Evolutionary conservation across 1,284 basidiomycete genomes (phyloP).

Genomic region (Cutaneotrichosporon curvatum): DNA sequence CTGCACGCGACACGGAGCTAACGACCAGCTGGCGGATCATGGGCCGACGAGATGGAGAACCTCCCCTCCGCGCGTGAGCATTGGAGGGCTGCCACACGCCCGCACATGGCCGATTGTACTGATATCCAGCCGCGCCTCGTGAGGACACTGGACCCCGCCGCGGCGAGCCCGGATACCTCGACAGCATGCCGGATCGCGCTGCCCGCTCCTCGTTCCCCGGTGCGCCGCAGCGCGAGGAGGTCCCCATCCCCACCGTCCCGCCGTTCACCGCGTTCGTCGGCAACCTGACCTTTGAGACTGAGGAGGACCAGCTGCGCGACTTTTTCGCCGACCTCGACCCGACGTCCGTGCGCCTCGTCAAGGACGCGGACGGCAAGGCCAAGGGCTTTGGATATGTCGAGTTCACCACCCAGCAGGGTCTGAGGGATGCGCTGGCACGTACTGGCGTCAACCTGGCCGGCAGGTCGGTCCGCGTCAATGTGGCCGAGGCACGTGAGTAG

Average conservation of each 20-base stretch:
- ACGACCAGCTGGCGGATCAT: constrained; percentile 2
- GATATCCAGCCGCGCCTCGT: constrained; percentile 43
- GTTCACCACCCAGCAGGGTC: constrained; percentile 71
- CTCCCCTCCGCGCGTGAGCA: constrained; percentile 12
- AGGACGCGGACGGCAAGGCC: constrained; percentile 80
- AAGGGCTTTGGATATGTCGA: constrained; percentile 99
- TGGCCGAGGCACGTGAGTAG: constrained; percentile 92
- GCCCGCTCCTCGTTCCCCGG: constrained; percentile 24
- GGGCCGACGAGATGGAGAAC: constrained; percentile 15
- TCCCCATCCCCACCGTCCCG: constrained; percentile 87
- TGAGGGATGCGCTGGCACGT: constrained; percentile 72
- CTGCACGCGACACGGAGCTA: too few species aligned
- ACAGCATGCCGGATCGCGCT: constrained; percentile 43
- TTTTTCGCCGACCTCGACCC: constrained; percentile 65
- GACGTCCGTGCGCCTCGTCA: constrained; percentile 85
- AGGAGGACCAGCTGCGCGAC: constrained; percentile 69
- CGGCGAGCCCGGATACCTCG: constrained; percentile 46
- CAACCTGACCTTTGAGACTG: constrained; percentile 89
- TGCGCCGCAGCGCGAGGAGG: constrained; percentile 66
- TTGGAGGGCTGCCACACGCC: constrained; percentile 1
- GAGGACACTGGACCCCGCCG: constrained; percentile 38
- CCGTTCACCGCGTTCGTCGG: constrained; percentile 96
- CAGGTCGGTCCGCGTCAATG: constrained; percentile 78
- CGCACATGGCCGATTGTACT: constrained; percentile 1
- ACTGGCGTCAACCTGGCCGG: constrained; percentile 60